Evolutionary conservation across 2,329 filamentous ascomycete species (phyloP).

Genomic region (Moelleriella libera): DNA sequence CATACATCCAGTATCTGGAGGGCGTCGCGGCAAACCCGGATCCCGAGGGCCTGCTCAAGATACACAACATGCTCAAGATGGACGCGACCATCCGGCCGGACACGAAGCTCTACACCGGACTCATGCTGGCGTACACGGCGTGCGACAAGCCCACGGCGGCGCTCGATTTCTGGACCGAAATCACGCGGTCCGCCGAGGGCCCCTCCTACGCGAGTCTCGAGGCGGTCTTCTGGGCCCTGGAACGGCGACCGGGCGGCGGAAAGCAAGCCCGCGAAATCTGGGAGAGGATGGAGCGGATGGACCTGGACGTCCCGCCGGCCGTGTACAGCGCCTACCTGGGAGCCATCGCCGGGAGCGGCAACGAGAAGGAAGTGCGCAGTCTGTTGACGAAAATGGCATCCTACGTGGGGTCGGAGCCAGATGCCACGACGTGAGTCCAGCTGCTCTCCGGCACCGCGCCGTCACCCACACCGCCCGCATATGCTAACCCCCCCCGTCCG

Average conservation of each 20-base stretch:
- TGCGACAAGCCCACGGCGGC: constrained; percentile 53
- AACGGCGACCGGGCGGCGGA: constrained; percentile 44
- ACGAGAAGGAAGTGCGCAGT: constrained; percentile 52
- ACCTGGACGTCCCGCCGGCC: constrained; percentile 59
- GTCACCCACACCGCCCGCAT: not conserved
- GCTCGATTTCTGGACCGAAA: constrained; percentile 70
- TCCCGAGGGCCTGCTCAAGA: constrained; percentile 51
- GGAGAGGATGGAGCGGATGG: constrained; percentile 56
- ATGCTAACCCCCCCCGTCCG: not conserved
- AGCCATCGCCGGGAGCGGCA: constrained; percentile 59
- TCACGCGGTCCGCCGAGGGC: constrained; percentile 72
- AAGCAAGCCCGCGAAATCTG: constrained; percentile 53
- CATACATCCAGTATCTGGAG: constrained; percentile 66
- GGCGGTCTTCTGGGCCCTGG: constrained; percentile 68
- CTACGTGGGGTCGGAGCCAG: constrained; percentile 53
- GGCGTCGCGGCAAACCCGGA: constrained; percentile 48
- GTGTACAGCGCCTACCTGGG: constrained; percentile 69
- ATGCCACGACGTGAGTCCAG: constrained; percentile 52
- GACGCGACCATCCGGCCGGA: constrained; percentile 66
- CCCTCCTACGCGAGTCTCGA: constrained; percentile 70
- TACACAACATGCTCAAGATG: constrained; percentile 91
- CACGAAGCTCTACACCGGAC: constrained; percentile 64
- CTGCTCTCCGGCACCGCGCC: not conserved
- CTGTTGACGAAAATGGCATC: constrained; percentile 53
- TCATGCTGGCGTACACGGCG: constrained; percentile 75